A percentile compares a stretch with the other conserved stretches of the same genome.
Conservation (phyloP, 2,329 filamentous ascomycete species). For the Talaromyces sp. region DNA sequence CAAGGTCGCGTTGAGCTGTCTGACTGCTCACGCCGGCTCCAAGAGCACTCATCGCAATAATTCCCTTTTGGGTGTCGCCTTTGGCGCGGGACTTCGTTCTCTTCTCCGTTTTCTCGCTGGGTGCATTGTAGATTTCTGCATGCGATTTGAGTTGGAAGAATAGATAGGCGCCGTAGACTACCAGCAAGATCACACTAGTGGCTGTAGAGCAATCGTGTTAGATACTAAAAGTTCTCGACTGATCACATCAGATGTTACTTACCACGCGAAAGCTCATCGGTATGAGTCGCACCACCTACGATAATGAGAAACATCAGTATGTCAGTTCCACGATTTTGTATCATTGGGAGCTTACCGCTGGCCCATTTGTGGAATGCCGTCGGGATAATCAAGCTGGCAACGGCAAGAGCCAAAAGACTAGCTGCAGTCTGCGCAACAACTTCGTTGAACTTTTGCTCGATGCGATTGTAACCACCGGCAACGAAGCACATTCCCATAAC, state of each 20-base stretch:
- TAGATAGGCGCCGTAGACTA: conserved; percentile 79
- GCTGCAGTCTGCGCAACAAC: conserved; percentile 87
- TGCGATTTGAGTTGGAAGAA: conserved; percentile 91
- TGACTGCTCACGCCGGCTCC: conserved; percentile 48
- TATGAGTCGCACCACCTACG: conserved; percentile 9
- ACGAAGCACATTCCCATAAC: conserved; percentile 93
- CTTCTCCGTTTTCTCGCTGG: conserved; percentile 71
- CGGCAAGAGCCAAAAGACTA: conserved; percentile 70
- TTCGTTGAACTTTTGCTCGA: conserved; percentile 85
- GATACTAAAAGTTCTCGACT: conserved; percentile 16
- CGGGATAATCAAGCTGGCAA: conserved; percentile 79
- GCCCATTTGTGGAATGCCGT: conserved; percentile 70
- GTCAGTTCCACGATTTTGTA: not conserved
- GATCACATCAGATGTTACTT: not conserved
- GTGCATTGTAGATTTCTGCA: conserved; percentile 69
- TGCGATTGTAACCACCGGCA: conserved; percentile 70
- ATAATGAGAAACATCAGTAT: not conserved
- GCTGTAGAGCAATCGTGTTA: conserved; percentile 27
- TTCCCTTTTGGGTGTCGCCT: conserved; percentile 46
- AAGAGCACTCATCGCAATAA: conserved; percentile 52
- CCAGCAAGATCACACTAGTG: conserved; percentile 70
- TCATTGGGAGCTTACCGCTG: conserved; percentile 22
- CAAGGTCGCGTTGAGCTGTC: conserved; percentile 43
- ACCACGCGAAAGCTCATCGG: conserved; percentile 14
- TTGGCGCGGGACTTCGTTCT: conserved; percentile 39